Evolutionary conservation across 2,329 filamentous ascomycete genomes (phyloP).

Genomic region (Colletotrichum acutatum): DNA sequence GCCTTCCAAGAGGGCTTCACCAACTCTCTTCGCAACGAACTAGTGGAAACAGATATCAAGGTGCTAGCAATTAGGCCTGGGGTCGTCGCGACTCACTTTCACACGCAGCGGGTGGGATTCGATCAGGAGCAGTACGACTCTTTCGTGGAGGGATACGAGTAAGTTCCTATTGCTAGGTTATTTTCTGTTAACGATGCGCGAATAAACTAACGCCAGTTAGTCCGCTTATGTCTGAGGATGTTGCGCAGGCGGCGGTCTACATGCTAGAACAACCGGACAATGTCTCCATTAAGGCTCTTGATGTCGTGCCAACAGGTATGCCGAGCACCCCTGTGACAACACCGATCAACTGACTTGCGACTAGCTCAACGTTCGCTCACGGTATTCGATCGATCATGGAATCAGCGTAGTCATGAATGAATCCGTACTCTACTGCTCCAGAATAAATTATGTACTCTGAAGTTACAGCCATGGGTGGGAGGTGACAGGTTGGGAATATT

Average conservation of each 20-base stretch:
- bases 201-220: neutral
- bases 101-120: slow-evolving; percentile 55
- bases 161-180: neutral
- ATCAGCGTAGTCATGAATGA: slow-evolving; percentile 14
- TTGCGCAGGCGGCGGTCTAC: slow-evolving; percentile 54
- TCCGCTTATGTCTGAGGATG: slow-evolving; percentile 53
- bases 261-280: slow-evolving; percentile 54
- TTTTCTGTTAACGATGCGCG: too few relatives aligned
- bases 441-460: too few relatives aligned
- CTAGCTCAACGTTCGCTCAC: slow-evolving; percentile 44
- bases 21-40: slow-evolving; percentile 59
- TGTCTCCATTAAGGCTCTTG: slow-evolving; percentile 53
- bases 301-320: slow-evolving; percentile 53
- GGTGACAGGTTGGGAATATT: too few relatives aligned
- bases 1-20: slow-evolving; percentile 60
- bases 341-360: neutral
- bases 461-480: too few relatives aligned
- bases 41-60: slow-evolving; percentile 57
- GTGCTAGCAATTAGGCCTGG: slow-evolving; percentile 58
- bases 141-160: slow-evolving; percentile 57
- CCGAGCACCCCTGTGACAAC: neutral
- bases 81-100: slow-evolving; percentile 60
- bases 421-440: too few relatives aligned
- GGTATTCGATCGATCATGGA: slow-evolving; percentile 46
- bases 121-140: slow-evolving; percentile 53